Conservation (phyloP, 1,284 basidiomycete genomes). For the Irpex rosettiformis region DNA sequence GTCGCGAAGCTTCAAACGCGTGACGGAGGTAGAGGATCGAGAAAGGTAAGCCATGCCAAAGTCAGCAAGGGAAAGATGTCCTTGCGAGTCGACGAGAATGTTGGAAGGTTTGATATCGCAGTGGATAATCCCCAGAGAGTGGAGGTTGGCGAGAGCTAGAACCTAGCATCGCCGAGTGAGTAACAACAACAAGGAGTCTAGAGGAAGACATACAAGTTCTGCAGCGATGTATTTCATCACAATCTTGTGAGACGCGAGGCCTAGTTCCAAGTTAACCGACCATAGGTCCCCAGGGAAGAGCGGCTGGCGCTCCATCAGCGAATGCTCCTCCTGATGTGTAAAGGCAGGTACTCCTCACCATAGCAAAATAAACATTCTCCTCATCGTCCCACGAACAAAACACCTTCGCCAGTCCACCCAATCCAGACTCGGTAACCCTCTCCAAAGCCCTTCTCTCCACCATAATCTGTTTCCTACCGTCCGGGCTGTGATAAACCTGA, state of each 20-base stretch:
- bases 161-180: slow-evolving; percentile 13
- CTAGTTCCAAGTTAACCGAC: background rate
- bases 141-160: slow-evolving; percentile 13
- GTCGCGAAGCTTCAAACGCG: background rate
- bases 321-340: background rate
- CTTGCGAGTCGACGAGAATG: slow-evolving; percentile 57
- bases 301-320: slow-evolving; percentile 8
- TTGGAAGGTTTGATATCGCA: slow-evolving; percentile 61
- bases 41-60: slow-evolving; percentile 15
- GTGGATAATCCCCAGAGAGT: slow-evolving; percentile 21
- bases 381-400: slow-evolving; percentile 21
- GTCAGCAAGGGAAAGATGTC: slow-evolving; percentile 53
- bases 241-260: background rate
- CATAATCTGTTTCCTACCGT: background rate
- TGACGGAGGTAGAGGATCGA: background rate
- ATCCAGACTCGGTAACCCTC: background rate
- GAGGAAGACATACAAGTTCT: slow-evolving; percentile 17
- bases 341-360: slow-evolving; percentile 20
- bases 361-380: slow-evolving; percentile 20
- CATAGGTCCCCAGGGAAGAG: slow-evolving; percentile 5
- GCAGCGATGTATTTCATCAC: slow-evolving; percentile 12
- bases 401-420: slow-evolving; percentile 13
- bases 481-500: background rate
- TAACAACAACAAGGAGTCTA: background rate
- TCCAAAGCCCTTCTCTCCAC: slow-evolving; percentile 10